Evolutionary conservation across 768 basidiomycete genomes (phyloP).

Genomic region (Macrolepiota albuminosa): DNA sequence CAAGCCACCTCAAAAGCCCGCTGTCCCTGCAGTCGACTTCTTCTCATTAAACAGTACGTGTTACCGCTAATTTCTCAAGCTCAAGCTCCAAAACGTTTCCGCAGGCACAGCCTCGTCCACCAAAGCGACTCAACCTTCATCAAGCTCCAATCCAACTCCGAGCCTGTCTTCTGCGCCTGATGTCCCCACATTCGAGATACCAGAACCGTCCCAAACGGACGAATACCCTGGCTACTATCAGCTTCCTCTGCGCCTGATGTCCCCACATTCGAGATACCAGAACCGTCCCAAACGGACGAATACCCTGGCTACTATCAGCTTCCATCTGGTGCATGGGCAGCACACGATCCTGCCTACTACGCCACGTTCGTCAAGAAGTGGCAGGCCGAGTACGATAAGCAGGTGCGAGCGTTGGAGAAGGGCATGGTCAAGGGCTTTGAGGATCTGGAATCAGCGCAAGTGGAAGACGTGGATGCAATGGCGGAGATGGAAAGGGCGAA

Average conservation of each 20-base stretch:
- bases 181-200: slow-evolving; percentile 63
- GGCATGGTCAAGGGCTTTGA: slow-evolving; percentile 67
- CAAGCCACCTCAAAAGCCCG: slow-evolving; percentile 10
- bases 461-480: slow-evolving; percentile 61
- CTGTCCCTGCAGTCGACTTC: slow-evolving; percentile 49
- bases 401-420: slow-evolving; percentile 72
- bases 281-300: slow-evolving; percentile 67
- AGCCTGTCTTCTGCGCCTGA: slow-evolving; percentile 62
- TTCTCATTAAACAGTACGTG: slow-evolving; percentile 56
- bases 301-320: slow-evolving; percentile 88
- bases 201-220: slow-evolving; percentile 70
- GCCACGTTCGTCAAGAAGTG: slow-evolving; percentile 64
- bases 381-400: slow-evolving; percentile 66
- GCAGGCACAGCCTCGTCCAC: slow-evolving; percentile 21
- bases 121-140: slow-evolving; percentile 10
- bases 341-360: slow-evolving; percentile 69
- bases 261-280: slow-evolving; percentile 64
- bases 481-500: slow-evolving; percentile 78
- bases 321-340: slow-evolving; percentile 76
- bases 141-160: slow-evolving; percentile 8
- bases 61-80: not conserved
- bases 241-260: slow-evolving; percentile 72
- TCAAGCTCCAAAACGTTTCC: slow-evolving; percentile 4
- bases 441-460: slow-evolving; percentile 45
- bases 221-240: slow-evolving; percentile 87